A percentile compares a stretch with the other conserved stretches of the same genome.
phyloP scores from a whole-genome alignment of 768 basidiomycete genomes.

The Termitomyces sp. region DNA sequence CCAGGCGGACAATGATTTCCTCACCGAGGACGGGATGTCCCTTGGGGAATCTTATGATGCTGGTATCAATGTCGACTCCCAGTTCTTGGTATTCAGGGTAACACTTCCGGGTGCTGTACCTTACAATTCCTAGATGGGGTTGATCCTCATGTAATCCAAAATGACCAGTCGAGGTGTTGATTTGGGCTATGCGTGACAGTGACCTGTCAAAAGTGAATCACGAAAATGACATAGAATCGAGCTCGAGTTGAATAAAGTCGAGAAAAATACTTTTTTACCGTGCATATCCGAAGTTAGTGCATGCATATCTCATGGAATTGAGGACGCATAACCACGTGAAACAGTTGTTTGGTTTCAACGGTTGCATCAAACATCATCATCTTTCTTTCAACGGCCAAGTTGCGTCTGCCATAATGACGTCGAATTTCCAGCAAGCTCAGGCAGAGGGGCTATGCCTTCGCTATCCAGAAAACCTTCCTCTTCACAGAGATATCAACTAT shows the following conservation, averaged over 20 bases:
- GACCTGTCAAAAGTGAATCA: no score
- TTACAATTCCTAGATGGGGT: background rate
- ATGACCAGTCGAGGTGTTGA: background rate
- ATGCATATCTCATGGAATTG: no score
- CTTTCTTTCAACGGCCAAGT: background rate
- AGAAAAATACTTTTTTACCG: no score
- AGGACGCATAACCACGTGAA: no score
- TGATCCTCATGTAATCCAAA: background rate
- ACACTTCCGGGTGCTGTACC: constrained; percentile 40
- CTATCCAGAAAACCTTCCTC: constrained; percentile 61
- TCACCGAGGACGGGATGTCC: constrained; percentile 49
- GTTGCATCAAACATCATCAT: background rate
- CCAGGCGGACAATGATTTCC: constrained; percentile 61
- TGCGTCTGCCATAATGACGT: constrained; percentile 14
- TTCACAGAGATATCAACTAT: constrained; percentile 48
- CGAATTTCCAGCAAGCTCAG: constrained; percentile 39
- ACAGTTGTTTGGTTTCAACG: background rate
- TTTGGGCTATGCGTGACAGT: background rate
- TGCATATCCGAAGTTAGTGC: no score
- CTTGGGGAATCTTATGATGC: constrained; percentile 48
- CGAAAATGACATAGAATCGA: no score
- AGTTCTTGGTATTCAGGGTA: constrained; percentile 57
- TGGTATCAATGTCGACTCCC: constrained; percentile 53
- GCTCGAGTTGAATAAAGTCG: no score
- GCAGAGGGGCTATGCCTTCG: constrained; percentile 64